A percentile compares a stretch with the other conserved stretches of the same genome.
These are phyloP conservation scores for Lupinus albus DNA, from an alignment of 306 rosid genomes.

Conservation along the genomic window DNA sequence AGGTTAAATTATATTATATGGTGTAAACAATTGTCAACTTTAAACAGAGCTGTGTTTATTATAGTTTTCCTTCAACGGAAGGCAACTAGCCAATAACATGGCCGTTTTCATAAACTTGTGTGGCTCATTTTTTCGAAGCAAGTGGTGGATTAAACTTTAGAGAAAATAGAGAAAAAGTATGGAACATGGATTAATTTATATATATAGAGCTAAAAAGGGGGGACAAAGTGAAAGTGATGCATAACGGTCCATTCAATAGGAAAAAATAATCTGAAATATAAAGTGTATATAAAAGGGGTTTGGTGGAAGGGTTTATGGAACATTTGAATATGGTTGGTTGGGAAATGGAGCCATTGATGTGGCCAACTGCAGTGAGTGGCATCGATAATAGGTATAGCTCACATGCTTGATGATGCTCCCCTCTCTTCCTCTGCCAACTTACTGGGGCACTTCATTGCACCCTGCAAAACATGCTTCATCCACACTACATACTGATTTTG, in stretches of 20 bases:
- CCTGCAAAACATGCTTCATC: slow-evolving; percentile 48
- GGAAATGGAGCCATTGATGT: slow-evolving; percentile 49
- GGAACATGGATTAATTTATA: slow-evolving; percentile 37
- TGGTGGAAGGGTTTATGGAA: slow-evolving; percentile 1
- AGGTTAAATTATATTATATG: slow-evolving; percentile 2
- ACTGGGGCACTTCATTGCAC: slow-evolving; percentile 46
- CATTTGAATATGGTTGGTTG: slow-evolving; percentile 48
- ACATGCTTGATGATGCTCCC: slow-evolving; percentile 58
- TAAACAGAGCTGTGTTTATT: slow-evolving; percentile 29
- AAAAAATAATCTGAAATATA: not conserved
- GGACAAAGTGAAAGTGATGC: slow-evolving; percentile 50
- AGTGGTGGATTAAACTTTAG: slow-evolving; percentile 22
- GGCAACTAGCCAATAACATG: slow-evolving; percentile 43
- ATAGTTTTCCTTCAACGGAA: slow-evolving; percentile 50
- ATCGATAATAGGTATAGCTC: slow-evolving; percentile 48
- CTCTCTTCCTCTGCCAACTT: slow-evolving; percentile 33
- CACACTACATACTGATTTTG: slow-evolving; percentile 37
- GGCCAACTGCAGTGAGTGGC: slow-evolving; percentile 52
- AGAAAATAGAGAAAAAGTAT: slow-evolving; percentile 15
- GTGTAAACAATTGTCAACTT: not conserved
- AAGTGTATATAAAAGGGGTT: slow-evolving; percentile 7
- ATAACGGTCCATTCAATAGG: slow-evolving; percentile 40
- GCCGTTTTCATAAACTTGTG: slow-evolving; percentile 18
- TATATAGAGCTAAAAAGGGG: slow-evolving; percentile 32
- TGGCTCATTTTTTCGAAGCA: slow-evolving; percentile 40